Percentiles rank a stretch among this genome's conserved stretches.
phyloP scores from a whole-genome alignment of 2,329 filamentous ascomycete species.

The Fusarium dimerum region DNA sequence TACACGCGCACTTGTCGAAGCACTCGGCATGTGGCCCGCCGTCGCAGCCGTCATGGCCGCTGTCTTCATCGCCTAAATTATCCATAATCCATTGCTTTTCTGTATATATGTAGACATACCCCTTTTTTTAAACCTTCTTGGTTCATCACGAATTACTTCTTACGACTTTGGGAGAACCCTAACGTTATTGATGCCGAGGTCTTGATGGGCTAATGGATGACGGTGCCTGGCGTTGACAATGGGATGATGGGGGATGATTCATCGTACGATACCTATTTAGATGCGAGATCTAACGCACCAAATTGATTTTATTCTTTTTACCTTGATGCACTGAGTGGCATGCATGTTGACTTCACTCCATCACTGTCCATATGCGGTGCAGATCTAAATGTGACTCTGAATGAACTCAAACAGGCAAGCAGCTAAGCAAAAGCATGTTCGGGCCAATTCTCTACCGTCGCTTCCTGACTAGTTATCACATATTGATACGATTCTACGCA shows the following conservation, averaged over 20 bases:
- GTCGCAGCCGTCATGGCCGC: constrained; percentile 45
- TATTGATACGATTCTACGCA: too few relatives aligned
- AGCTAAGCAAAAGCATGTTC: too few relatives aligned
- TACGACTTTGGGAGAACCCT: not conserved
- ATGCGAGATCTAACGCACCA: too few relatives aligned
- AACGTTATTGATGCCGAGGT: not conserved
- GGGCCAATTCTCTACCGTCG: too few relatives aligned
- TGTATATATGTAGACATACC: constrained; percentile 7
- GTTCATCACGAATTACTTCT: constrained; percentile 9
- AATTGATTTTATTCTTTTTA: too few relatives aligned
- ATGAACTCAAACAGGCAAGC: too few relatives aligned
- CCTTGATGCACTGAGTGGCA: too few relatives aligned
- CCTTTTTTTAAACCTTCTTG: constrained; percentile 17
- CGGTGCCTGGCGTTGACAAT: not conserved
- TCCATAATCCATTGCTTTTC: not conserved
- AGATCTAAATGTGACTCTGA: too few relatives aligned
- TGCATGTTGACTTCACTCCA: too few relatives aligned
- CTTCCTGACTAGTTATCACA: too few relatives aligned
- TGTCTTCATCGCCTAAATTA: constrained; percentile 43
- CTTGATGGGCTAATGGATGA: not conserved
- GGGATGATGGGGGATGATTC: not conserved
- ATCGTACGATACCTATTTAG: not conserved
- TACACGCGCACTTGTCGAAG: constrained; percentile 36
- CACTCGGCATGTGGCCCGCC: constrained; percentile 53
- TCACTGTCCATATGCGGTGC: too few relatives aligned